These are phyloP conservation scores for Cladosporium halotolerans DNA, from an alignment of 2,329 filamentous ascomycete genomes.

Conservation along the genomic window DNA sequence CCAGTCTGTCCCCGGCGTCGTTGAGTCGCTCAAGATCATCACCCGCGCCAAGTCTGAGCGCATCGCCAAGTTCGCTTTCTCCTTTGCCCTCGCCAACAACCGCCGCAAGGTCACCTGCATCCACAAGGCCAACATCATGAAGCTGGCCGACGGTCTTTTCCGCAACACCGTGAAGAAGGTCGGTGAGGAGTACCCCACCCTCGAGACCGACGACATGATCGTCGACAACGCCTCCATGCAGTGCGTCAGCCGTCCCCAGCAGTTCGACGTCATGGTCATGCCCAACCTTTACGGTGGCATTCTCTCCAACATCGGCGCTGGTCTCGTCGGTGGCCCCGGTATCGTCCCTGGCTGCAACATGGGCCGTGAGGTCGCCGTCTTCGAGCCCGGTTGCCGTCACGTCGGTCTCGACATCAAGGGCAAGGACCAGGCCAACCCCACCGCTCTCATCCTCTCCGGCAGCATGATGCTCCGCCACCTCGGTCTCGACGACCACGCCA, in stretches of 20 bases:
- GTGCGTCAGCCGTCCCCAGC: slow-evolving; percentile 89
- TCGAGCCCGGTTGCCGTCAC: slow-evolving; percentile 98
- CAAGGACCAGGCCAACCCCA: slow-evolving; percentile 98
- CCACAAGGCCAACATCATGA: slow-evolving; percentile 99
- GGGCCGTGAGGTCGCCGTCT: slow-evolving; percentile 95
- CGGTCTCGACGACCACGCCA: slow-evolving; percentile 94
- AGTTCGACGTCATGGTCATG: slow-evolving; percentile 99
- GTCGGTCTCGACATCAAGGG: slow-evolving; percentile 99
- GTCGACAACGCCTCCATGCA: slow-evolving; percentile 99
- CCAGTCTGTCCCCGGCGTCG: slow-evolving; percentile 91
- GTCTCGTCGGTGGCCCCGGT: slow-evolving; percentile 91
- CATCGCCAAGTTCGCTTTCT: slow-evolving; percentile 97
- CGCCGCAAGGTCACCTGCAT: slow-evolving; percentile 99
- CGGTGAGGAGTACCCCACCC: slow-evolving; percentile 88
- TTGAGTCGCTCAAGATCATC: slow-evolving; percentile 99
- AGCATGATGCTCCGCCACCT: slow-evolving; percentile 97
- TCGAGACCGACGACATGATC: slow-evolving; percentile 99
- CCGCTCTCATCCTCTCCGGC: slow-evolving; percentile 86
- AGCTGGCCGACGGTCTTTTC: slow-evolving; percentile 97
- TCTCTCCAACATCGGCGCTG: slow-evolving; percentile 96
- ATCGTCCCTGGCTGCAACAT: slow-evolving; percentile 99
- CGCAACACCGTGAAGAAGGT: slow-evolving; percentile 92
- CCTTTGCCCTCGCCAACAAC: slow-evolving; percentile 97
- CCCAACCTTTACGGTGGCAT: slow-evolving; percentile 99
- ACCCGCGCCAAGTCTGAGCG: slow-evolving; percentile 98